A percentile compares a stretch with the other conserved stretches of the same genome.
Evolutionary conservation across 2,329 filamentous ascomycete species (phyloP).

Genomic region (Colletotrichum sp.): DNA sequence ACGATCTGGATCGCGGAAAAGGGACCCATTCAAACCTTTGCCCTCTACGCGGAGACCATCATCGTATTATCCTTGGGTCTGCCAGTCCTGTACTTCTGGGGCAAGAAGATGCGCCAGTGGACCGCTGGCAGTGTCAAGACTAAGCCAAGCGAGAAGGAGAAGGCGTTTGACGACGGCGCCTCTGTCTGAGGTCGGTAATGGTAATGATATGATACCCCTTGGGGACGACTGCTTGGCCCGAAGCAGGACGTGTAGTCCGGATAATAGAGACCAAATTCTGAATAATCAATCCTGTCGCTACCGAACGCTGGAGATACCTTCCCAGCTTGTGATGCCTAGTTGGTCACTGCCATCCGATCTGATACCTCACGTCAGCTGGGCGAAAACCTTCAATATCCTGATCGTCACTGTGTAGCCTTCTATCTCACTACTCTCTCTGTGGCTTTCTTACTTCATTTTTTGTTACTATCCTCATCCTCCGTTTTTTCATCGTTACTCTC

Average conservation of each 20-base stretch:
- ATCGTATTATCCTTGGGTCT: constrained; percentile 33
- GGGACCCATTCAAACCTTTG: constrained; percentile 30
- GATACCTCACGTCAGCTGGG: neutral
- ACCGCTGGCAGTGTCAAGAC: constrained; percentile 30
- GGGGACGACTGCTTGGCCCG: neutral
- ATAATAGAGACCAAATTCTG: neutral
- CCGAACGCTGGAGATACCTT: neutral
- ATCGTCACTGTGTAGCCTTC: neutral
- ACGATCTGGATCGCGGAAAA: constrained; percentile 29
- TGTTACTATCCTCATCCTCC: neutral
- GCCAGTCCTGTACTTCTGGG: constrained; percentile 28
- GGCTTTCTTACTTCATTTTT: neutral
- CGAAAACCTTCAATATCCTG: neutral
- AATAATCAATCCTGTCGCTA: neutral
- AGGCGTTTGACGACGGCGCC: neutral
- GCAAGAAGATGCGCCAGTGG: constrained; percentile 28
- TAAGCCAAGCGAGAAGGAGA: constrained; percentile 8
- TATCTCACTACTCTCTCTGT: neutral
- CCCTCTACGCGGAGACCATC: constrained; percentile 35
- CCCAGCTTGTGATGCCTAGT: neutral
- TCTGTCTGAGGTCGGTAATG: neutral
- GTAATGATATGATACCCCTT: neutral
- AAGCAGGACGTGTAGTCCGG: neutral
- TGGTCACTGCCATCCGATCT: neutral
- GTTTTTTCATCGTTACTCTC: neutral